phyloP scores from a whole-genome alignment of 352 stramenopile genomes.

The Phytopythium delawarense region DNA sequence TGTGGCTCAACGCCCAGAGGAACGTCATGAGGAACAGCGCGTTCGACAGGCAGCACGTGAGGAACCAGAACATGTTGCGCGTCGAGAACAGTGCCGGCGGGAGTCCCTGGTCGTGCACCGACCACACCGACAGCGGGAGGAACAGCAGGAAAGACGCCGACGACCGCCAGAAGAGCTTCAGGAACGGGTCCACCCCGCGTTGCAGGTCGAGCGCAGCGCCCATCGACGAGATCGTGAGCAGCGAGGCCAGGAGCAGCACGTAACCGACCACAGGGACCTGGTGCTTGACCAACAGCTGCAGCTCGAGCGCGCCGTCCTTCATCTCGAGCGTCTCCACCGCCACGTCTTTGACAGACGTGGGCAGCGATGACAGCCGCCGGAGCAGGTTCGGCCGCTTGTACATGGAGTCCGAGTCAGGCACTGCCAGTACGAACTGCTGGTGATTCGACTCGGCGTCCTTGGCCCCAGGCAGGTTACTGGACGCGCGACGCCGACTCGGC shows the following conservation, averaged over 20 bases:
- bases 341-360: constrained; percentile 68
- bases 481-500: constrained; percentile 27
- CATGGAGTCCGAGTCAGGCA: constrained; percentile 48
- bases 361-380: constrained; percentile 53
- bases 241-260: constrained; percentile 56
- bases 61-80: constrained; percentile 56
- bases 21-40: constrained; percentile 81
- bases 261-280: constrained; percentile 79
- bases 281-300: constrained; percentile 72
- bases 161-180: constrained; percentile 84
- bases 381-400: constrained; percentile 58
- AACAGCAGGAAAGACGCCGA: constrained; percentile 72
- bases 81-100: constrained; percentile 43
- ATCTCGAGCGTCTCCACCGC: constrained; percentile 70
- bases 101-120: constrained; percentile 49
- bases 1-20: constrained; percentile 69
- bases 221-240: constrained; percentile 76
- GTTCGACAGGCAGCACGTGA: constrained; percentile 65
- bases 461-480: constrained; percentile 1
- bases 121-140: constrained; percentile 46
- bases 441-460: not conserved
- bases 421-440: constrained; percentile 74
- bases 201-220: constrained; percentile 71
- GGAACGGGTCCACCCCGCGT: constrained; percentile 64
- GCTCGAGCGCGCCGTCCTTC: constrained; percentile 52